Evolutionary conservation across 208 protist genomes (phyloP).

Genomic region (Sergeia podlipaevii): DNA sequence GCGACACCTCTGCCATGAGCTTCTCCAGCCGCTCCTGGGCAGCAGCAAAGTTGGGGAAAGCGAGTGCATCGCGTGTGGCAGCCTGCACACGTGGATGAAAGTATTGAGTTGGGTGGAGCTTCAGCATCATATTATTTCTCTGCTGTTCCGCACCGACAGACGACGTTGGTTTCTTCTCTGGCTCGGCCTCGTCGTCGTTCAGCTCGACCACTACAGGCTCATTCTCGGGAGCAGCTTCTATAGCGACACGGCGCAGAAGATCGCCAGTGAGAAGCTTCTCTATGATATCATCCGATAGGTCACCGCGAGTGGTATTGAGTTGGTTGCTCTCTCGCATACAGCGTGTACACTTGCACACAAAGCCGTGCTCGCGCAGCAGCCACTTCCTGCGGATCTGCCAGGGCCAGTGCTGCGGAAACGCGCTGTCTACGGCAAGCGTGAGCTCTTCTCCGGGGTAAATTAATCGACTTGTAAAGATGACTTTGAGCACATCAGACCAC

Average conservation of each 20-base stretch:
- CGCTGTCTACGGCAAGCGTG: slow-evolving; percentile 18
- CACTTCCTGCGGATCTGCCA: slow-evolving; percentile 46
- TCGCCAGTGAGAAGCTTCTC: slow-evolving; percentile 45
- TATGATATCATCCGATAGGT: slow-evolving; percentile 27
- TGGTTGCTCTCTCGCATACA: slow-evolving; percentile 26
- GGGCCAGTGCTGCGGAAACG: slow-evolving; percentile 47
- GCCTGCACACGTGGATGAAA: slow-evolving; percentile 29
- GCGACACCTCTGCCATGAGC: slow-evolving; percentile 6
- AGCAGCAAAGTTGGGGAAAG: neutral
- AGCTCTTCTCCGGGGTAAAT: slow-evolving; percentile 57
- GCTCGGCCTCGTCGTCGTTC: too few relatives aligned
- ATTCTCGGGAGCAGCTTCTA: neutral
- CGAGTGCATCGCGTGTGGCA: slow-evolving; percentile 1
- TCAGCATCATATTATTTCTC: too few relatives aligned
- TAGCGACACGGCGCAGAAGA: slow-evolving; percentile 7
- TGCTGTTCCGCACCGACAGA: neutral
- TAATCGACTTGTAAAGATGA: slow-evolving; percentile 33
- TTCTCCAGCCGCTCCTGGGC: slow-evolving; percentile 5
- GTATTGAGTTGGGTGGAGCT: slow-evolving; percentile 32
- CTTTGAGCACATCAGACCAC: slow-evolving; percentile 26
- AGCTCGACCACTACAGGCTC: neutral
- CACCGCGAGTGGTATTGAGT: slow-evolving; percentile 26
- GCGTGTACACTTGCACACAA: slow-evolving; percentile 31
- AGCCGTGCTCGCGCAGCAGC: slow-evolving; percentile 31
- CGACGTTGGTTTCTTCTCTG: slow-evolving; percentile 5